These are phyloP conservation scores for Plantago elongata DNA, from an alignment of 257 asterid genomes.

Conservation along the genomic window DNA sequence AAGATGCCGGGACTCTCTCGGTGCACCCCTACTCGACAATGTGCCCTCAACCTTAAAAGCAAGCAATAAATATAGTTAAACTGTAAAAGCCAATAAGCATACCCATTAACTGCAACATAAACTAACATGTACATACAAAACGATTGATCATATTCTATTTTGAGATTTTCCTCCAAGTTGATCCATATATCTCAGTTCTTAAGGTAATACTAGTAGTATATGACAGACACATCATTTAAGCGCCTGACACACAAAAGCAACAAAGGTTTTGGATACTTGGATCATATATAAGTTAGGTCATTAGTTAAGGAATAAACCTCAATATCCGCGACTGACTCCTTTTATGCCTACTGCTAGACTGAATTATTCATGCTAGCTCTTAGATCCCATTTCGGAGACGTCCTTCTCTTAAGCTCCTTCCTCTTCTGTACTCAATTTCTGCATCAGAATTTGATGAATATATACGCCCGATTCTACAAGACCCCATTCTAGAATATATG, in stretches of 20 bases:
- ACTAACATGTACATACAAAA: not conserved
- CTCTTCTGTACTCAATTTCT: conserved; percentile 86
- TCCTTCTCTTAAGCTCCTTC: conserved; percentile 64
- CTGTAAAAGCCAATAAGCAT: not conserved
- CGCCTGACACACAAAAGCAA: not conserved
- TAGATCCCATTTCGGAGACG: conserved; percentile 18
- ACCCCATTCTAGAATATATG: conserved; percentile 48
- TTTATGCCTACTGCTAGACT: not conserved
- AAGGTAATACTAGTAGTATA: not conserved
- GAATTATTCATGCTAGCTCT: conserved; percentile 26
- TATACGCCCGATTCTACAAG: conserved; percentile 52
- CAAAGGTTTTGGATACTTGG: not conserved
- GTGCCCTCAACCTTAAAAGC: not conserved
- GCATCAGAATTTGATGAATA: conserved; percentile 82
- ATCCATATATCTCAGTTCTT: not conserved
- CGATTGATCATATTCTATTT: not conserved
- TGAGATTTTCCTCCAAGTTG: not conserved
- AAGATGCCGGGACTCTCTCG: too few species aligned
- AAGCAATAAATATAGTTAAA: not conserved
- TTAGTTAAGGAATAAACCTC: conserved; percentile 3
- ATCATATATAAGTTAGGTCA: not conserved
- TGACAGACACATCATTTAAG: not conserved
- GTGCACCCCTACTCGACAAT: not conserved
- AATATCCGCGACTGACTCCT: conserved; percentile 5
- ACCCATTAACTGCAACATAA: not conserved